Evolutionary conservation across 345 rosid genomes (phyloP), one percentile per base, ranked within the genome.

Genomic region (Eutrema yunnanense): DNA sequence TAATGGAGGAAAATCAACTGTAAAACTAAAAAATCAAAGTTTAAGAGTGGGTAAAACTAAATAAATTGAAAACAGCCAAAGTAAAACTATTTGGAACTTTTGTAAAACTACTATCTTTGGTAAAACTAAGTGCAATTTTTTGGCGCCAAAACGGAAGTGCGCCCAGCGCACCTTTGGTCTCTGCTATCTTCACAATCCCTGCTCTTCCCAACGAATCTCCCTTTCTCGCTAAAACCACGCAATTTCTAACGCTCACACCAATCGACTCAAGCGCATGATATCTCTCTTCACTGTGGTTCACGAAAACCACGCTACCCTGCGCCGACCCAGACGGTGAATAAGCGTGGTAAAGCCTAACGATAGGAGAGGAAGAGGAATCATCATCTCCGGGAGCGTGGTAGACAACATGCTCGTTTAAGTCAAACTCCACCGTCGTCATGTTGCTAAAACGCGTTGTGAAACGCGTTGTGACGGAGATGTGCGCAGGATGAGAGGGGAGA

Each of bases 311-410:
- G 80, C 69, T 70, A 46, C 82, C 86, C 16, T 61, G 76, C 79
- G 52, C 93, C 68, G 87, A 43, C 19, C 92, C 96, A 2, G 99
- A 95, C 6, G 99, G 99, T 2, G 99, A 84, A 50, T 88, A 95
- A 29, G 99, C 98, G 68, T 95, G 99, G 84, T 88, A 95, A 6
- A 98, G 94, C 61, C 56, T 79, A 8, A 90, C 81, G 26, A 86
- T 73, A 9, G 33, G 6, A 38, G 55, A 58, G 11, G 65, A 58
- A 22, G 3, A 2, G 1, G 8, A 9, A 26, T 58, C 46, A 6
- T 48, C 62, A 10, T 49, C 67, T 33, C 77, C 79, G 29, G 43
- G 58, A 27, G 14, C 78, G 47, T 63, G 96, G 32, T 48, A 48
- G 53, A 48, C 12, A 48, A 19, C 53, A 8, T 30, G 53, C 53